Percentiles rank a stretch among this genome's conserved stretches.
phyloP scores from a whole-genome alignment of 495 filamentous ascomycete species.

The Ramalina peruviana region DNA sequence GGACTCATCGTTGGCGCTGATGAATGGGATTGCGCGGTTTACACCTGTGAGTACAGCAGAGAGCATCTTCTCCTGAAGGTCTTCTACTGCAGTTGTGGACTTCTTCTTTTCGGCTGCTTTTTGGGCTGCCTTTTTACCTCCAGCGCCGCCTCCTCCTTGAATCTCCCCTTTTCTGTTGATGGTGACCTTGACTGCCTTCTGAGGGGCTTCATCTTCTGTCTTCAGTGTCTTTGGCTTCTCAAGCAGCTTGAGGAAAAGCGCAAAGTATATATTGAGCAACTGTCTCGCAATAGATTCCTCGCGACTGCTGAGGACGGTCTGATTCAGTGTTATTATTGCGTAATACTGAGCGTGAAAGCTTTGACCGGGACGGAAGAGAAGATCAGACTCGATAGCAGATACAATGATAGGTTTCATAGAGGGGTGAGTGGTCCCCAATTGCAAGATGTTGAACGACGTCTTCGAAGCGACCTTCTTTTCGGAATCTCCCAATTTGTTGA shows the following conservation, averaged over 20 bases:
- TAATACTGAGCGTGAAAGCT: slow-evolving; percentile 84
- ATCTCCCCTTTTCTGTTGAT: slow-evolving; percentile 28
- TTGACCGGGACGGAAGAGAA: slow-evolving; percentile 78
- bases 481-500: slow-evolving; percentile 91
- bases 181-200: slow-evolving; percentile 17
- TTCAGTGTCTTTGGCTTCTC: slow-evolving; percentile 30
- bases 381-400: slow-evolving; percentile 66
- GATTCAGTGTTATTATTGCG: slow-evolving; percentile 89
- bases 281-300: slow-evolving; percentile 73
- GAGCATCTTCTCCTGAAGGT: slow-evolving; percentile 76
- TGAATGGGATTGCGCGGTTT: slow-evolving; percentile 89
- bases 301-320: slow-evolving; percentile 74
- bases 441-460: slow-evolving; percentile 81
- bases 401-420: slow-evolving; percentile 85
- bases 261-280: slow-evolving; percentile 80
- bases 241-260: slow-evolving; percentile 61
- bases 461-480: slow-evolving; percentile 89
- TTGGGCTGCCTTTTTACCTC: slow-evolving; percentile 33
- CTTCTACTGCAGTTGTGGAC: slow-evolving; percentile 42
- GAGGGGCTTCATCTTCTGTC: slow-evolving; percentile 20
- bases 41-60: slow-evolving; percentile 85
- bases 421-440: slow-evolving; percentile 75
- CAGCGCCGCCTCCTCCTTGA: slow-evolving; percentile 37
- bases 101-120: slow-evolving; percentile 39
- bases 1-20: slow-evolving; percentile 60